Percentiles rank a stretch among this genome's conserved stretches.
phyloP scores from a whole-genome alignment of 2,329 filamentous ascomycete genomes.

The Escovopsis weberi region DNA sequence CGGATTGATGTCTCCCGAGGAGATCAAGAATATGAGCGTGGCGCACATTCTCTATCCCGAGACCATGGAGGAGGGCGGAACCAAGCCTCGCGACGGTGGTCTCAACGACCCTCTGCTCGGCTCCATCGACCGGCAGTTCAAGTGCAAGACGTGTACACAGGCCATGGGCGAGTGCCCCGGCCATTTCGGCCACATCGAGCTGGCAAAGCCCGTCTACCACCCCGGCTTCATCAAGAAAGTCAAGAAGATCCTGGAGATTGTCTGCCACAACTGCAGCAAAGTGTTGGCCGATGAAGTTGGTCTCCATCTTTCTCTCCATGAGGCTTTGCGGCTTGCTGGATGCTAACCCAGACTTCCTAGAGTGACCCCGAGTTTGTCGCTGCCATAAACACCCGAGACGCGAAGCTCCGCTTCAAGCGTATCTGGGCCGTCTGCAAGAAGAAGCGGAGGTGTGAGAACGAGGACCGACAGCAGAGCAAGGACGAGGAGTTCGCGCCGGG shows the following conservation, averaged over 20 bases:
- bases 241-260: conserved; percentile 97
- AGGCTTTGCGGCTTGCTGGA: conserved; percentile 38
- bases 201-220: conserved; percentile 92
- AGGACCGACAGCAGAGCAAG: conserved; percentile 53
- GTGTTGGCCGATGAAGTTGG: conserved; percentile 96
- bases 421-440: conserved; percentile 89
- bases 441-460: conserved; percentile 71
- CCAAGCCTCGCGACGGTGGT: conserved; percentile 78
- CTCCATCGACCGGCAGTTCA: conserved; percentile 89
- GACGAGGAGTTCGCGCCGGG: conserved; percentile 52
- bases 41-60: conserved; percentile 95
- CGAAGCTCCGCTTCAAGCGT: conserved; percentile 83
- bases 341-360: conserved; percentile 52
- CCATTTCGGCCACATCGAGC: conserved; percentile 97
- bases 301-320: conserved; percentile 40
- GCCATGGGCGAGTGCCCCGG: conserved; percentile 92
- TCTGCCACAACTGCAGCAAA: conserved; percentile 98
- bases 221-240: conserved; percentile 95
- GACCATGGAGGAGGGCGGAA: conserved; percentile 94
- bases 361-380: conserved; percentile 70
- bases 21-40: conserved; percentile 98
- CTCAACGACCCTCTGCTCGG: conserved; percentile 92
- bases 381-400: conserved; percentile 74
- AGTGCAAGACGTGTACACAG: conserved; percentile 92
- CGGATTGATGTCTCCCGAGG: conserved; percentile 89